Evolutionary conservation across 768 basidiomycete species (phyloP).

Genomic region (Suillus luteus): DNA sequence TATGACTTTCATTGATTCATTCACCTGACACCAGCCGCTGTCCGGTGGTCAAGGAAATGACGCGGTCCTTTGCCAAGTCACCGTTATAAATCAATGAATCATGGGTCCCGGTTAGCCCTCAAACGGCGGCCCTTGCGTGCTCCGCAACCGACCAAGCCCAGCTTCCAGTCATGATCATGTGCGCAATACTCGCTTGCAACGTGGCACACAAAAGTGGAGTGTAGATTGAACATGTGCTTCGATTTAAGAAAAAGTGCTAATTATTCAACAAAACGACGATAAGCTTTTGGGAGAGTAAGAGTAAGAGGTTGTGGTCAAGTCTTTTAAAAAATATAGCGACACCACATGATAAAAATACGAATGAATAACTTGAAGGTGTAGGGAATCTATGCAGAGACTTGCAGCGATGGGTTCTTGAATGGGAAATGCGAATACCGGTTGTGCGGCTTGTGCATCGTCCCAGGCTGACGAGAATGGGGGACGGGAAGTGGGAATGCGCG

Average conservation of each 20-base stretch:
- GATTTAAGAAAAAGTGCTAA: too few species aligned
- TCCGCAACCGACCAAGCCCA: background rate
- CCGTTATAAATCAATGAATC: background rate
- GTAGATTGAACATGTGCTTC: background rate
- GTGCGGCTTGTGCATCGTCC: constrained; percentile 24
- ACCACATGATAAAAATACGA: constrained; percentile 25
- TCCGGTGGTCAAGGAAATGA: constrained; percentile 1
- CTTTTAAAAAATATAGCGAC: constrained; percentile 35
- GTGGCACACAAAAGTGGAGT: background rate
- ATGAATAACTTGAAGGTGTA: background rate
- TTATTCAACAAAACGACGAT: constrained; percentile 1
- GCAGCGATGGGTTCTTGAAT: constrained; percentile 20
- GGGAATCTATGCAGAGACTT: constrained; percentile 26
- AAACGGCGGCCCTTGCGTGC: background rate
- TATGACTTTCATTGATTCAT: background rate
- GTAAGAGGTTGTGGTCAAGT: constrained; percentile 30
- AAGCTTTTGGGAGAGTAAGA: constrained; percentile 5
- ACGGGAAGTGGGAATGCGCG: constrained; percentile 51
- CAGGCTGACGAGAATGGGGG: constrained; percentile 25
- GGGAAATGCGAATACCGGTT: constrained; percentile 28
- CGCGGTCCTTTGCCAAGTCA: background rate
- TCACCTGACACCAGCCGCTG: background rate
- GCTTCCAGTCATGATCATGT: background rate
- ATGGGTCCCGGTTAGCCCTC: background rate
- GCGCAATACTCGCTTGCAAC: background rate